Base-by-base conservation (phyloP, 495 filamentous ascomycete genomes). In the Astrothelium macrocarpum region DNA sequence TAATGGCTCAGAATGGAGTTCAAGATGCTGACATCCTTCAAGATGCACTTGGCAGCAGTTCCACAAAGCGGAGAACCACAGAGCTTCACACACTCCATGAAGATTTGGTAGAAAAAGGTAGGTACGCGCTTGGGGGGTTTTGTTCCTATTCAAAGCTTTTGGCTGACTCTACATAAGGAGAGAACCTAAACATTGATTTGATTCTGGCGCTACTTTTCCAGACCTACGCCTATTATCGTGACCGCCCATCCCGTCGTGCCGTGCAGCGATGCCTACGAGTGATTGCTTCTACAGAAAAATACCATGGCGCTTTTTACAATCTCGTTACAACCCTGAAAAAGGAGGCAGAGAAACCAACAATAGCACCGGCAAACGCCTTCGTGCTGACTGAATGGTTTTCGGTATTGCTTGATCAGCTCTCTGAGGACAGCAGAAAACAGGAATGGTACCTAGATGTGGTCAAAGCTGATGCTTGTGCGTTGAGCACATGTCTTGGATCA, bases 361-460 rank as follows among this genome's bases (percentile, higher is more conserved):
- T 97, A 66, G 89, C 93, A 26, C 76, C 89, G 1, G 81, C 83
- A 26, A 91, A 85, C 70, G 89, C 91, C 1, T 92, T 96, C 68
- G 89, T 95, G n/a, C 78, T 98, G 66, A 78, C 93, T 14, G 89
- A 93, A 70, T 98, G 91, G 94, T 90, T 86, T 71, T 89, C 85
- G 58, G 71, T 91, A 64, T 74, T 95, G 14, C 76, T 94, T 10
- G 49, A 56, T 11, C 49, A 56, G 25, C 49, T 56, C 7, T 56
- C 49, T 9, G 49, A 56, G 25, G 49, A 56, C 16, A 26, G 12
- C 16, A 10, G 2, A 29, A 56, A 56, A 25, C 49, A 88, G n/a
- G 78, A 79, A 59, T 84, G 81, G 68, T 88, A 87, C 18, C 74
- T 86, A 56, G 81, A 88, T 25, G 70, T 90, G 18, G 73, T 89